Base-by-base conservation (phyloP, 495 filamentous ascomycete genomes). In the Delitschia confertaspora region DNA sequence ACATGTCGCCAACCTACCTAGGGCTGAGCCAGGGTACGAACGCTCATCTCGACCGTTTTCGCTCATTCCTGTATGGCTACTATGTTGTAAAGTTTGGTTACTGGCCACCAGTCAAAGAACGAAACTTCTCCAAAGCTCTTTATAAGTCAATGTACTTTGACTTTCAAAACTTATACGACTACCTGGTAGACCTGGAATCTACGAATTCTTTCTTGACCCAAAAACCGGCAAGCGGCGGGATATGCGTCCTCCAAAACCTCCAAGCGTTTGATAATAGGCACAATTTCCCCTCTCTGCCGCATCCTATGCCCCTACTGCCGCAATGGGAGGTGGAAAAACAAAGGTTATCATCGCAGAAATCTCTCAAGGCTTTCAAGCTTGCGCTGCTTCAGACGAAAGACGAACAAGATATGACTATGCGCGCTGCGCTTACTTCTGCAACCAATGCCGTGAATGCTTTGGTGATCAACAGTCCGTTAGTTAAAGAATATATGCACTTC, bases 11-110 rank as follows among this genome's bases (percentile, higher is more conserved):
- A 21, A 51, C 71, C 4, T 61, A 76, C 33, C 61, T 80, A 13
- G 73, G 71, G 3, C 61, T 82, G 7, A 56, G 68, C n/a, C 47
- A 67, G 3, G 69, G 65, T 5, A 69, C 69, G 16, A 61, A 69
- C 45, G 57, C 66, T 7, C 79, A 83, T 56, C 71, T 83, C 3
- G 73, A 80, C 39, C 68, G 68, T 6, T 83, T 84, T 56, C 66
- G 79, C 29, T 69, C 69, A 10, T 79, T 80, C 38, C 58, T 84
- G 3, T 66, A 74, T 13, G 59, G 61, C n/a, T 77, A 68, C 49
- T 83, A 78, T 57, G 62, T 73, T 10, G 64, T 64, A 11, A 76
- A 72, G 47, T 70, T 78, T 32, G 78, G 79, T 3, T 78, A 75
- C 55, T 84, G 79, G 58, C 80, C 80, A 1, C 80, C 80, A 3